A percentile compares a stretch with the other conserved stretches of the same genome.
These are phyloP conservation scores for Cryphonectria naterciae DNA, from an alignment of 2,329 filamentous ascomycete genomes.

Conservation along the genomic window DNA sequence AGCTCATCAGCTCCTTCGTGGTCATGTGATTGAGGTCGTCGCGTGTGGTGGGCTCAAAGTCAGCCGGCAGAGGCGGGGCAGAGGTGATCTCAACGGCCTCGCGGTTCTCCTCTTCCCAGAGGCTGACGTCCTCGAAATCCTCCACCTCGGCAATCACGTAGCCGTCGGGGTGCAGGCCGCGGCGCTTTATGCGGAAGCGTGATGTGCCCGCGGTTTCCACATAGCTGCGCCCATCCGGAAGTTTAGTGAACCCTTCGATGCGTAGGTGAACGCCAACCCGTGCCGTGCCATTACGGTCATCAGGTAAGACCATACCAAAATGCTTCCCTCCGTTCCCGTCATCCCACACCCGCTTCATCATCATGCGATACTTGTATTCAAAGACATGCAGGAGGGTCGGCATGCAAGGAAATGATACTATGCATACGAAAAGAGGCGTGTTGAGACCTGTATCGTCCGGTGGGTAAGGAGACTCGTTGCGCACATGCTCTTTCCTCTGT, in stretches of 20 bases:
- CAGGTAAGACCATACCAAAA: constrained; percentile 85
- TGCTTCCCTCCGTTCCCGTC: constrained; percentile 68
- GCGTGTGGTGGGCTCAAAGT: constrained; percentile 30
- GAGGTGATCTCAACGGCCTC: constrained; percentile 65
- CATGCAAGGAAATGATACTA: constrained; percentile 79
- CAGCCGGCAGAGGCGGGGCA: not conserved
- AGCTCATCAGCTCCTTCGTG: constrained; percentile 70
- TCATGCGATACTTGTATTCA: constrained; percentile 87
- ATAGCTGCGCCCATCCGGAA: constrained; percentile 80
- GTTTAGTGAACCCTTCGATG: constrained; percentile 73
- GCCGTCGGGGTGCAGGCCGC: constrained; percentile 67
- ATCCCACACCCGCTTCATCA: constrained; percentile 71
- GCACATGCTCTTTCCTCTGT: constrained; percentile 58
- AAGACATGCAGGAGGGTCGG: constrained; percentile 90
- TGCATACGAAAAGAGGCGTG: constrained; percentile 79
- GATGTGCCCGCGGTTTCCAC: constrained; percentile 78
- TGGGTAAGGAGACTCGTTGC: constrained; percentile 58
- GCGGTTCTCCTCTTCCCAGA: constrained; percentile 77
- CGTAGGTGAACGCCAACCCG: constrained; percentile 71
- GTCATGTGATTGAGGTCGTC: constrained; percentile 60
- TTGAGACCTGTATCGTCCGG: constrained; percentile 58
- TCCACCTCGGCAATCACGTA: constrained; percentile 79
- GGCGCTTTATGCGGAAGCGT: constrained; percentile 72
- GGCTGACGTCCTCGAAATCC: constrained; percentile 77
- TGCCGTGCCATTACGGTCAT: constrained; percentile 47